Conservation (phyloP, 257 asterid genomes). For the Rubia yunnanensis region DNA sequence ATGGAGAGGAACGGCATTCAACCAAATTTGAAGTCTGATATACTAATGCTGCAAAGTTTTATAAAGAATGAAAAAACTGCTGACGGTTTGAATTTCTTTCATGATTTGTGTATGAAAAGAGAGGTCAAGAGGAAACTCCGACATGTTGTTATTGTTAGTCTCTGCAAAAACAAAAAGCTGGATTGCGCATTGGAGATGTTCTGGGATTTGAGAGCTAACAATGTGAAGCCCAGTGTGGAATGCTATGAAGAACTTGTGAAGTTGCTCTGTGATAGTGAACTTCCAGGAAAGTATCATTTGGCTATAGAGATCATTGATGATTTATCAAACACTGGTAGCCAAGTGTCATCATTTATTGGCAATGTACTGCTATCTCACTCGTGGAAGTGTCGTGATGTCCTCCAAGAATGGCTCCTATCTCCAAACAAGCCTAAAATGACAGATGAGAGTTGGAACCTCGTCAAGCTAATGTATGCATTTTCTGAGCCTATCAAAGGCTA, state of each 20-base stretch:
- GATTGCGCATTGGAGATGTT: constrained; percentile 38
- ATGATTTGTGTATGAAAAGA: constrained; percentile 28
- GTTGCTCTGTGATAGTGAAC: constrained; percentile 30
- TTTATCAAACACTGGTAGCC: constrained; percentile 51
- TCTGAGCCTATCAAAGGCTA: constrained; percentile 36
- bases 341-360: constrained; percentile 62
- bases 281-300: constrained; percentile 20
- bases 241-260: constrained; percentile 79
- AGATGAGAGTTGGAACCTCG: constrained; percentile 40
- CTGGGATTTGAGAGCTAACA: constrained; percentile 35
- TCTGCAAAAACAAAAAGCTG: constrained; percentile 39
- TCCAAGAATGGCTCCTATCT: constrained; percentile 36
- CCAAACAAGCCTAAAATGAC: constrained; percentile 25
- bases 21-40: constrained; percentile 32
- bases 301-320: constrained; percentile 55
- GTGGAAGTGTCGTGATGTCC: constrained; percentile 28
- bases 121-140: constrained; percentile 27
- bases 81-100: constrained; percentile 42
- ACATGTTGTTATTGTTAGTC: constrained; percentile 51
- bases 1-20: constrained; percentile 35
- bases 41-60: constrained; percentile 47
- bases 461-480: constrained; percentile 54
- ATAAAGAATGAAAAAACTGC: constrained; percentile 30
- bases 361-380: constrained; percentile 64
- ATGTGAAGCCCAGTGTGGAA: constrained; percentile 42